Base-by-base conservation (phyloP, 2,329 filamentous ascomycete species). In the Hypoxylon sp. region DNA sequence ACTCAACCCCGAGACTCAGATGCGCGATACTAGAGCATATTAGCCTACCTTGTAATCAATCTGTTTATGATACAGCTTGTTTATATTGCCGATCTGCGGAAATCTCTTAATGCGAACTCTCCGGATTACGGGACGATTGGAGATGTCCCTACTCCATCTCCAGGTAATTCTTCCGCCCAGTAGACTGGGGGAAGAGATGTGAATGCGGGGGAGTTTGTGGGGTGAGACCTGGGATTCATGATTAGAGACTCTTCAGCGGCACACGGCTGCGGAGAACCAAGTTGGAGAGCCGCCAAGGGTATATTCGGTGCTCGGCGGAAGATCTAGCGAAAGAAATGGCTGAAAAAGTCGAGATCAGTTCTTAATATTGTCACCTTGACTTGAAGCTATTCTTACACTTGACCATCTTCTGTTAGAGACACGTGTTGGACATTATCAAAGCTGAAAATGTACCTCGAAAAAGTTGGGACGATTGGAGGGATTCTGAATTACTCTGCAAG, bases 131-230 rank as follows among this genome's bases (percentile, higher is more conserved):
- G 9, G 36, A 52, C 38, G 50, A 32, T 51, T 63, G 53, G 56
- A 61, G 36, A 61, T 57, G 11, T 26, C 40, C 40, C 33, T 52
- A 40, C 36, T 46, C 48, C 46, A 61, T 59, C 44, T 60, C 48
- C 40, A 65, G 45, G 51, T 51, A 64, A 71, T 69, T 71, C 36
- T 66, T 69, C 69, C 69, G 64, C 59, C 55, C 45, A 57, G 54
- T 67, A 55, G 56, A 52, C 44, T 51, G 12, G 54, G 63, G 55
- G 42, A 44, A 46, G 49, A 44, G 38, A 59, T 18, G 46, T 44
- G 60, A 60, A 63, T 69, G 69, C 67, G 67, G 69, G 68, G 69
- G 62, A 63, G 59, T 49, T 53, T 66, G 59, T 65, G 67, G 66
- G 62, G 66, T 57, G 64, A 64, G 36, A 49, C 46, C 32, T 61